These are phyloP conservation scores for Iberis pinnata DNA, from an alignment of 345 rosid genomes.

Conservation along the genomic window DNA sequence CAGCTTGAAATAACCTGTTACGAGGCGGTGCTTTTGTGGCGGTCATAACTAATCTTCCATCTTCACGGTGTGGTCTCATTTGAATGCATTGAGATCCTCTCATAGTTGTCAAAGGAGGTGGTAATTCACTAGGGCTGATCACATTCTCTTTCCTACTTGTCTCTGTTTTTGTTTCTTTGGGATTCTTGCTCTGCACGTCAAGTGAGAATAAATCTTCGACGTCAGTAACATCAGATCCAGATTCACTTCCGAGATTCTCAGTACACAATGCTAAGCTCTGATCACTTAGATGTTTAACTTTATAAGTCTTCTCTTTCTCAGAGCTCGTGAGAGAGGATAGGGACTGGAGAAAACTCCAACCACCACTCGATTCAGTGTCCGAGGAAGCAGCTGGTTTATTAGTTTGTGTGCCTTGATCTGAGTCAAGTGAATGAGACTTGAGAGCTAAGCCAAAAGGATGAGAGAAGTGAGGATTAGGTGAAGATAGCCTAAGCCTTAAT, in stretches of 20 bases:
- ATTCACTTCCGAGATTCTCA: constrained; percentile 76
- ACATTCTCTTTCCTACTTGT: constrained; percentile 20
- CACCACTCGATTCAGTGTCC: constrained; percentile 33
- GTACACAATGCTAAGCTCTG: constrained; percentile 83
- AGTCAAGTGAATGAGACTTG: constrained; percentile 34
- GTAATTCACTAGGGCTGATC: constrained; percentile 42
- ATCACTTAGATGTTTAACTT: constrained; percentile 59
- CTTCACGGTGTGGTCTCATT: constrained; percentile 60
- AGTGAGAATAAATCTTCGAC: constrained; percentile 32
- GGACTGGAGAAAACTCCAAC: constrained; percentile 55
- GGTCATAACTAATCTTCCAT: constrained; percentile 58
- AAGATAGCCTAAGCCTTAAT: constrained; percentile 51
- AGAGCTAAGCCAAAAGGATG: constrained; percentile 37
- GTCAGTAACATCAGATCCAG: constrained; percentile 52
- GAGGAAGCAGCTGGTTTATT: constrained; percentile 17
- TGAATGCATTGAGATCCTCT: constrained; percentile 47
- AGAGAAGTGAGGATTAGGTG: constrained; percentile 37
- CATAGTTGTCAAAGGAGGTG: constrained; percentile 83
- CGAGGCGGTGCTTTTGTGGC: constrained; percentile 40
- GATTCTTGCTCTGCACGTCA: constrained; percentile 23
- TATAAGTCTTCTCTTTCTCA: constrained; percentile 33
- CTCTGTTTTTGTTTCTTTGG: constrained; percentile 31
- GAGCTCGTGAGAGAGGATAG: constrained; percentile 20
- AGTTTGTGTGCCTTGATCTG: no score
- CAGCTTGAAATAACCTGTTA: constrained; percentile 42